These are phyloP conservation scores for Ganoderma lucidum DNA, from an alignment of 1,284 basidiomycete genomes.

Conservation along the genomic window DNA sequence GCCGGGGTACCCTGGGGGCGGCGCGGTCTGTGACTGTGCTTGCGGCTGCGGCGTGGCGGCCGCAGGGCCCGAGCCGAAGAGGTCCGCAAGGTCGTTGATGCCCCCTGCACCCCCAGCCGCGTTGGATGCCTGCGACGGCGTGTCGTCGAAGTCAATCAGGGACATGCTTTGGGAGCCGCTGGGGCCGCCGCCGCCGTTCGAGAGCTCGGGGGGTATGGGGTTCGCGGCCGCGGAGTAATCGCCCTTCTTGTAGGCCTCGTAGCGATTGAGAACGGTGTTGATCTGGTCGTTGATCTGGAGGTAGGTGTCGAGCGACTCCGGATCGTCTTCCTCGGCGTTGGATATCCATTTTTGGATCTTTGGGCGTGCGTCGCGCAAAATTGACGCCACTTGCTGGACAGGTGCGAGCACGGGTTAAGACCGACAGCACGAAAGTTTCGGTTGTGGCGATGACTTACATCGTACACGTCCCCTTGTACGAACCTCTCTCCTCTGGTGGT, in stretches of 20 bases:
- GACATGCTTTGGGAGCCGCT: constrained; percentile 48
- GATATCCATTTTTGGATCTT: constrained; percentile 98
- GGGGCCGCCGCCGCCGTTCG: constrained; percentile 37
- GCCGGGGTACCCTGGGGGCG: not conserved
- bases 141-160: constrained; percentile 80
- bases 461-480: constrained; percentile 92
- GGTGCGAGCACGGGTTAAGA: constrained; percentile 13
- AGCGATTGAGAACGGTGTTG: constrained; percentile 90
- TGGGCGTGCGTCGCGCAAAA: constrained; percentile 87
- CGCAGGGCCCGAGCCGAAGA: constrained; percentile 42
- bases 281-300: constrained; percentile 98
- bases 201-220: constrained; percentile 67
- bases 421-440: not conserved
- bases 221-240: constrained; percentile 78
- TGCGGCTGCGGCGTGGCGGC: constrained; percentile 10
- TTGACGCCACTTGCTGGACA: constrained; percentile 86
- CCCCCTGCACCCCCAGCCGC: constrained; percentile 19
- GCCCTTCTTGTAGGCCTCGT: constrained; percentile 91
- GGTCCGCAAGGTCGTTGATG: constrained; percentile 64
- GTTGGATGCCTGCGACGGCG: constrained; percentile 36
- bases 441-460: constrained; percentile 58
- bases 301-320: constrained; percentile 91
- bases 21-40: constrained; percentile 21
- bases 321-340: constrained; percentile 87
- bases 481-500: constrained; percentile 73